These are phyloP conservation scores for Chaetothyriales sp. DNA, from an alignment of 2,329 filamentous ascomycete genomes.

Conservation along the genomic window DNA sequence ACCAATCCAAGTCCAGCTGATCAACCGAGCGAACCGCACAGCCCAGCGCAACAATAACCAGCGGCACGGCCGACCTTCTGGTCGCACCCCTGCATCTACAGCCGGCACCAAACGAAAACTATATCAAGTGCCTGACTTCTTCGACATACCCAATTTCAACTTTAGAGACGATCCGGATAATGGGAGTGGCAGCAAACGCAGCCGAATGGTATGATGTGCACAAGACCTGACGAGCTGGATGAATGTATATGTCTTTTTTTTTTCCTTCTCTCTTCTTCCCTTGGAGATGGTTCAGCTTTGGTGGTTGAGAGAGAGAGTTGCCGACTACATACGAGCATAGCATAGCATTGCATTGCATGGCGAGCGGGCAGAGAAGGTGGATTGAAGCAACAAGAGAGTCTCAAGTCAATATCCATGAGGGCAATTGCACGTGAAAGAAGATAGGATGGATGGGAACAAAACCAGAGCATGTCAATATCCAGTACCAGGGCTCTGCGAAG, in stretches of 20 bases:
- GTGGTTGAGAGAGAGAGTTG: neutral
- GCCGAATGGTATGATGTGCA: constrained; percentile 24
- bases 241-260: neutral
- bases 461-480: neutral
- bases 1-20: constrained; percentile 29
- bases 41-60: constrained; percentile 26
- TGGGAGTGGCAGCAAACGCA: constrained; percentile 29
- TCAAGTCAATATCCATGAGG: no score
- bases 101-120: constrained; percentile 34
- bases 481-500: neutral
- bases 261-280: no score
- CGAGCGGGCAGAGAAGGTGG: no score
- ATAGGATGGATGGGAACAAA: neutral
- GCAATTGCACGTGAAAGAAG: neutral
- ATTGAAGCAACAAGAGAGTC: no score
- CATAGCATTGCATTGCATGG: neutral
- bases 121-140: constrained; percentile 30
- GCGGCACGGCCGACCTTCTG: constrained; percentile 24
- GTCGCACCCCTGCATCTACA: constrained; percentile 25
- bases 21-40: constrained; percentile 27
- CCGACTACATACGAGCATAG: neutral
- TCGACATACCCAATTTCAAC: constrained; percentile 32
- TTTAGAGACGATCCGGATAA: constrained; percentile 27
- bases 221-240: neutral
- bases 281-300: neutral